Evolutionary conservation across 495 filamentous ascomycete genomes (phyloP).

Genomic region (Hyaloscypha bicolor): DNA sequence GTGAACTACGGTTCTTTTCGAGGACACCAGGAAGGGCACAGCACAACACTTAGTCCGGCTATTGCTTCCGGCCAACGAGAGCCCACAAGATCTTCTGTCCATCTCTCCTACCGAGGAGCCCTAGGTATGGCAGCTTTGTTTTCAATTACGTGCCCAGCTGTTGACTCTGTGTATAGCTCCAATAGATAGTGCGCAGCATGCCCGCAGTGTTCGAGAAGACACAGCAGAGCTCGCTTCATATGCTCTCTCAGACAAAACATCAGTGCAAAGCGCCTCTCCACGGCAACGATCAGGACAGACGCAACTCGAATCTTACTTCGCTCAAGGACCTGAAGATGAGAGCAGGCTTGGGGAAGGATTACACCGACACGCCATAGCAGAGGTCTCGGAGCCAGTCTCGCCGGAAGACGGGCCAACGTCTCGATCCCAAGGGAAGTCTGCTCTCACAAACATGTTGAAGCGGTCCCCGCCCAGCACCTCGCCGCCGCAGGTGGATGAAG

Average conservation of each 20-base stretch:
- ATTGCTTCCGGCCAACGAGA: conserved; percentile 56
- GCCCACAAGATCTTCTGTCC: conserved; percentile 77
- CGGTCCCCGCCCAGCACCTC: conserved; percentile 48
- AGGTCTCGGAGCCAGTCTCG: conserved; percentile 63
- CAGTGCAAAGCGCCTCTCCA: conserved; percentile 21
- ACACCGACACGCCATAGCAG: conserved; percentile 39
- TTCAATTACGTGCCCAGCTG: background rate
- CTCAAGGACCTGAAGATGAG: conserved; percentile 20
- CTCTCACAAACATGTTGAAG: conserved; percentile 65
- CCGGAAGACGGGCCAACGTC: conserved; percentile 40
- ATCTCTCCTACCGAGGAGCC: conserved; percentile 67
- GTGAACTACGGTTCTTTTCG: conserved; percentile 28
- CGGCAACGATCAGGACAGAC: conserved; percentile 16
- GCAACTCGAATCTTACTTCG: conserved; percentile 29
- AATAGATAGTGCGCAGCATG: conserved; percentile 70
- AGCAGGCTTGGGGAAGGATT: conserved; percentile 26
- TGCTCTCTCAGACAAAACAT: conserved; percentile 65
- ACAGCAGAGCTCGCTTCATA: conserved; percentile 89
- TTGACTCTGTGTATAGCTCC: conserved; percentile 39
- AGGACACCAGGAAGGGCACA: conserved; percentile 5
- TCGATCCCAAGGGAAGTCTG: conserved; percentile 50
- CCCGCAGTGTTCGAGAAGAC: conserved; percentile 80
- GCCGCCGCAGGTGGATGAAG: conserved; percentile 8
- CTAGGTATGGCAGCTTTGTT: conserved; percentile 51
- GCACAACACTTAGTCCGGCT: conserved; percentile 6